Evolutionary conservation across 768 basidiomycete genomes (phyloP).

Genomic region (Mycena floridula): DNA sequence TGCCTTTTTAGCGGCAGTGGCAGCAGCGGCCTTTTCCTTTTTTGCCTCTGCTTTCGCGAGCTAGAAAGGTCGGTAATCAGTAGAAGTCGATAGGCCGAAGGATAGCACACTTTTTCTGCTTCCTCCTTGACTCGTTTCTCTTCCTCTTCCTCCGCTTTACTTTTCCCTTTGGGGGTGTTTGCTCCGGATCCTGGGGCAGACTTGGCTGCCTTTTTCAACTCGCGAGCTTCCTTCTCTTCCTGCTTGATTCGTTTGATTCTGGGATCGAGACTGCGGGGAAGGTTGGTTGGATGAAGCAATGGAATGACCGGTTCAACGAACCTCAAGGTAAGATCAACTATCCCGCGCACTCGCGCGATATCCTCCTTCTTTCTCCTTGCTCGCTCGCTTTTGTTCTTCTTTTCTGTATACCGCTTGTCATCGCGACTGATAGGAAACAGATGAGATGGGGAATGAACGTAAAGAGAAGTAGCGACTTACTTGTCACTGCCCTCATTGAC

Average conservation of each 20-base stretch:
- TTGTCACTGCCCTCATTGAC: slow-evolving; percentile 96
- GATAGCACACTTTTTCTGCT: slow-evolving; percentile 64
- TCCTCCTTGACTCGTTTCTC: slow-evolving; percentile 81
- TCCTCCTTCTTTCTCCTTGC: slow-evolving; percentile 97
- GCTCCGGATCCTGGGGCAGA: slow-evolving; percentile 29
- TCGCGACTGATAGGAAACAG: slow-evolving; percentile 63
- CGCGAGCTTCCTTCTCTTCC: slow-evolving; percentile 90
- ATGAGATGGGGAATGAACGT: not conserved
- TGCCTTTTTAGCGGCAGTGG: slow-evolving; percentile 90
- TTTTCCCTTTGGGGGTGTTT: slow-evolving; percentile 50
- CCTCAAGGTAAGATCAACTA: slow-evolving; percentile 83
- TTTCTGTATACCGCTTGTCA: slow-evolving; percentile 98
- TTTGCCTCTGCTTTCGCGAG: slow-evolving; percentile 62
- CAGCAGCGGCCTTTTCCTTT: slow-evolving; percentile 79
- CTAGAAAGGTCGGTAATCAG: not conserved
- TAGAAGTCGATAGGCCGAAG: not conserved
- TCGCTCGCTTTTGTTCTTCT: slow-evolving; percentile 98
- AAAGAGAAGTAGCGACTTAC: slow-evolving; percentile 35
- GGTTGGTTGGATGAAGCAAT: not conserved
- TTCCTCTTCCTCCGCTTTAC: slow-evolving; percentile 68
- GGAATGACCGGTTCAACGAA: slow-evolving; percentile 9
- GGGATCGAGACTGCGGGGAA: slow-evolving; percentile 57
- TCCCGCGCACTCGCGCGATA: slow-evolving; percentile 75
- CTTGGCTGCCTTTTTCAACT: slow-evolving; percentile 76
- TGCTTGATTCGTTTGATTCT: slow-evolving; percentile 97